Evolutionary conservation across 257 asterid species (phyloP), one percentile per base, ranked within the genome.

Genomic region (Verbascum thapsus): DNA sequence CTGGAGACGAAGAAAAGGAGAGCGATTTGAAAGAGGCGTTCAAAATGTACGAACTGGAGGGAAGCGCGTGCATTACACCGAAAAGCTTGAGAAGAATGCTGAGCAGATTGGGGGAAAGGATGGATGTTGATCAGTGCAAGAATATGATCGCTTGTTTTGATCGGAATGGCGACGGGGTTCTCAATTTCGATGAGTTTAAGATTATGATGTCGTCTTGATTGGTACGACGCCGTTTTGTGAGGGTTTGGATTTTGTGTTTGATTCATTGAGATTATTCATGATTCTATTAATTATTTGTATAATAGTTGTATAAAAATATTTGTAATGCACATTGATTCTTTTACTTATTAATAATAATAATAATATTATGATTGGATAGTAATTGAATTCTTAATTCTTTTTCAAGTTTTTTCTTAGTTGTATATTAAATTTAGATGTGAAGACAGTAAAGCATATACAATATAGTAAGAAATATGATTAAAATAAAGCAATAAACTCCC

Each of bases 111-210:
- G 95, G 95, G 8, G 91, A 83, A 56, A 56, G 74, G 16, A 71
- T 56, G 56, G 73, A 69, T 71, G 70, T 73, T 12, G 83, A 77
- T 0, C 78, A 81, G 49, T 85, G 94, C 41, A 64, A 72, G 9
- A 15, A 35, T 19, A 85, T 85, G 94, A 81, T 86, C 2, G 72
- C 83, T 10, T 3, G 35, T 1, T 86, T 75, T 58, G 95, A 86
- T 74, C 75, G 83, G 38, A 67, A 86, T 30, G 85, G 76, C 3
- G 91, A 86, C 51, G 95, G 95, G 0, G 85, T 79, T 0, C 81
- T 86, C 54, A 63, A 39, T 56, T 81, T 83, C 56, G 81, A 83
- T 11, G 95, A 86, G 80, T 86, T 86, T 60, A 53, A 69, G 64
- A 55, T 57, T 18, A 86, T 86, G 88, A 83, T 86, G 94, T 12